Conservation (phyloP, 257 asterid genomes). For the Ballota nigra region DNA sequence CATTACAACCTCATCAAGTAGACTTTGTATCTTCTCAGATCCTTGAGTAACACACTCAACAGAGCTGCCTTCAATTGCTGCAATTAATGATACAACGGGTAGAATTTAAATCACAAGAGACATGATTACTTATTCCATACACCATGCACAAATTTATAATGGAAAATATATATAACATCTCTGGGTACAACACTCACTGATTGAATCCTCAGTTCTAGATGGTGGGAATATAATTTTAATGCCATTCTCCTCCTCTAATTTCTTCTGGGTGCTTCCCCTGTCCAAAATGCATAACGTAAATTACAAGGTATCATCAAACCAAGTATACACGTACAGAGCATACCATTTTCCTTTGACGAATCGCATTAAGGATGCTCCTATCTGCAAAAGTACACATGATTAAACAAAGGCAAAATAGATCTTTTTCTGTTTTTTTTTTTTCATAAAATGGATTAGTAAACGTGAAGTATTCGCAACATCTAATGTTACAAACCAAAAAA, state of each 20-base stretch:
- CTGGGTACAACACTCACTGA: constrained; percentile 55
- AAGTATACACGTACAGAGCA: constrained; percentile 14
- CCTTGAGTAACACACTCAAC: constrained; percentile 73
- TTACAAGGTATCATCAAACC: constrained; percentile 14
- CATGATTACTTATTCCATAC: constrained; percentile 5
- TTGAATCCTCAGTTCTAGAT: constrained; percentile 55
- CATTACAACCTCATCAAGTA: constrained; percentile 65
- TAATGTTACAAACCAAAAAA: not conserved
- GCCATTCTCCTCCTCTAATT: constrained; percentile 60
- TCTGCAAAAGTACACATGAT: constrained; percentile 49
- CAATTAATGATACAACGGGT: constrained; percentile 31
- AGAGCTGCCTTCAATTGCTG: constrained; percentile 81
- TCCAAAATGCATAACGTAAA: constrained; percentile 15
- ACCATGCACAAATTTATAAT: not conserved
- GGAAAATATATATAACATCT: not conserved
- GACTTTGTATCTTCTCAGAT: constrained; percentile 50
- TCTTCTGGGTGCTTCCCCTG: constrained; percentile 69
- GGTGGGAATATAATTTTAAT: constrained; percentile 61
- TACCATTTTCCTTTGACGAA: constrained; percentile 83
- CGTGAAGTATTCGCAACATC: not conserved
- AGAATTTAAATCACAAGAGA: constrained; percentile 6
- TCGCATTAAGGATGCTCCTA: constrained; percentile 72
- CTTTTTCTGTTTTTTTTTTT: not conserved
- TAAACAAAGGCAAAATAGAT: not conserved
- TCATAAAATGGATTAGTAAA: not conserved